phyloP scores from a whole-genome alignment of 148 eudicot genomes.

The Silene latifolia region DNA sequence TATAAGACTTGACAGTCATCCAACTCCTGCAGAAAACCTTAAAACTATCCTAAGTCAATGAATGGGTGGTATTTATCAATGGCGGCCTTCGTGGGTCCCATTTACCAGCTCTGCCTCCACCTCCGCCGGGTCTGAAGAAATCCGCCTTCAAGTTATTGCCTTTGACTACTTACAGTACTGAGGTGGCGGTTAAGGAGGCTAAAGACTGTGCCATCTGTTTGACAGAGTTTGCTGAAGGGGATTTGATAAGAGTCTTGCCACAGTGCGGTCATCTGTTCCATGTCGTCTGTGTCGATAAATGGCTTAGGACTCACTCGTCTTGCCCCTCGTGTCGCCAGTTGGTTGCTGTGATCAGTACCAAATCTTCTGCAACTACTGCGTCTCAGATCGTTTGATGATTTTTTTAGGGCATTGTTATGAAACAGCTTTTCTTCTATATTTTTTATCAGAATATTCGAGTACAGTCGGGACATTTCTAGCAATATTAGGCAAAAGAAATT shows the following conservation, averaged over 20 bases:
- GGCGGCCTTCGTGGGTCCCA: background rate
- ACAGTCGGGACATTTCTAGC: background rate
- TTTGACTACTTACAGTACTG: slow-evolving; percentile 3
- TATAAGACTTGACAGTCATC: slow-evolving; percentile 7
- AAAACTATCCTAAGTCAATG: background rate
- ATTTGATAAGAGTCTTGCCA: slow-evolving; percentile 40
- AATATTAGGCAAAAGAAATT: background rate
- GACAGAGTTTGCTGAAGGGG: slow-evolving; percentile 43
- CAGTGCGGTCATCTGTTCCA: slow-evolving; percentile 56
- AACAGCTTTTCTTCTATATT: background rate
- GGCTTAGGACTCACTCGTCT: slow-evolving; percentile 49
- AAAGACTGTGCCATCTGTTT: slow-evolving; percentile 48
- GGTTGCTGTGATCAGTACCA: slow-evolving; percentile 27
- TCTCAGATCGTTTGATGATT: slow-evolving; percentile 1
- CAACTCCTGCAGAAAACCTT: background rate
- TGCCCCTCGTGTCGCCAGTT: slow-evolving; percentile 55
- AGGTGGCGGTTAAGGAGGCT: background rate
- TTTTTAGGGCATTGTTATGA: background rate
- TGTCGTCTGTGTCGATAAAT: slow-evolving; percentile 42
- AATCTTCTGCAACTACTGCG: background rate
- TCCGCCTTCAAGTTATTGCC: slow-evolving; percentile 3
- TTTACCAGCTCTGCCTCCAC: slow-evolving; percentile 10
- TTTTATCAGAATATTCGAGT: background rate
- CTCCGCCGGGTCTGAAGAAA: slow-evolving; percentile 13
- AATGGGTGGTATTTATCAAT: background rate